Evolutionary conservation across 805 yeast genomes (phyloP), one percentile per base, ranked within the genome.

Genomic region (Hanseniaspora taiwanica): DNA sequence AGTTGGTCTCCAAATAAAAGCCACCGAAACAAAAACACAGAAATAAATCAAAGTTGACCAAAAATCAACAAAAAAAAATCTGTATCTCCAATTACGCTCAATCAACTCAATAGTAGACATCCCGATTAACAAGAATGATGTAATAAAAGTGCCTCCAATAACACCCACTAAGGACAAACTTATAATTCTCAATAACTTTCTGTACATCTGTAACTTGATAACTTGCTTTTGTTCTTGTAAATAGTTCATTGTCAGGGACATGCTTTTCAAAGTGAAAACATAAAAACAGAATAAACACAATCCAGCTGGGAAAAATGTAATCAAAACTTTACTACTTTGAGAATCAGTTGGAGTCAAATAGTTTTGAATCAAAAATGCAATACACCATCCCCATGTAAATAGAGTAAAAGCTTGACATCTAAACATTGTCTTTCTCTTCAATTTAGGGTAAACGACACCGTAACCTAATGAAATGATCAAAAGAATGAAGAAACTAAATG

Each of bases 1-100:
- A 0, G 96, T 89, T 40, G 99, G 99, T 60, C 98, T 79, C 98
- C 98, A 91, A 46, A 91, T 73, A 65, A 86, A 75, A 4, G 95
- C 83, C 47, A 91, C 69, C 8, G 86, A 74, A 51, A 80, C 72
- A 58, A 91, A 87, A 29, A 87, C 87, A 37, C 78, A 62, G 54
- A 82, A 84, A 63, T 85, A 91, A 12, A 86, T 79, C 37, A 85
- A 71, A 37, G 94, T 78, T 31, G 96, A 94, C 96, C 97, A 87
- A 65, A 94, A 93, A 51, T 89, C 96, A 35, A 80, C 71, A 40
- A 85, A 62, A 52, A 91, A 85, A 66, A 84, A 87, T 53, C 93
- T 75, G 35, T 84, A 74, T 62, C 87, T 83, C 98, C 98, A 91
- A 56, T 83, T 80, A 49, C 75, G 75, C 53, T 87, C 94, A 43